Base-by-base conservation (phyloP, 176 grass and related monocot species). In the Ensete ventricosum region DNA sequence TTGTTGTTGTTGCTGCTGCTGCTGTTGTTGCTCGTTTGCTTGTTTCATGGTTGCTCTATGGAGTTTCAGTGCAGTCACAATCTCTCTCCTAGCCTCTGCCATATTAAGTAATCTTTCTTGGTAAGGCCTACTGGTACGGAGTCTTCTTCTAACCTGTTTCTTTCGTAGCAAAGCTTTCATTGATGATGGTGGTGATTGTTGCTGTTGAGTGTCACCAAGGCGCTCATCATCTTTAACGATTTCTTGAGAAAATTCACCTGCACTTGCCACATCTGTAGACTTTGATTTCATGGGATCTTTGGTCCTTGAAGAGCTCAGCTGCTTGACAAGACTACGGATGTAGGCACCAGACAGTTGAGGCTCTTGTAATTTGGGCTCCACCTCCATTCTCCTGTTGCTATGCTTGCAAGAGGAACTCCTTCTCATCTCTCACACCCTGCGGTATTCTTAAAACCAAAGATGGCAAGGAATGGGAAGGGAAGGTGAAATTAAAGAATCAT, bases 71-170 rank as follows among this genome's bases (percentile, higher is more conserved):
- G 95, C 90, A 1, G 84, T 86, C 19, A 94, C 90, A 43, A 99
- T 99, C 89, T 99, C 95, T 73, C 95, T 69, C 82, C 95, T 85
- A 54, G 90, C 95, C 71, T 99, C 95, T 11, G 95, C 95, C 95
- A 99, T 99, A 76, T 99, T 99, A 53, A 99, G 80, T 49, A 99
- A 78, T 73, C 95, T 89, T 76, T 99, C 90, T 80, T 94, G 90
- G 73, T 99, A 99, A 0, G 95, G 95, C 54, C 84, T 82, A 73
- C 88, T 94, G 34, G 95, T 93, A 72, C 94, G 95, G 76, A 91
- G 84, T 84, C 95, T 83, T 80, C 95, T 90, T 71, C 90, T 93
- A 49, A 94, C 86, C 80, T 98, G 94, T 78, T 94, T 99, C 86
- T 99, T 99, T 80, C 85, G 88, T 77, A 48, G 51, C 26, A 34